Evolutionary conservation across 345 rosid genomes (phyloP), one percentile per base, ranked within the genome.

Genomic region (Populus tremula): DNA sequence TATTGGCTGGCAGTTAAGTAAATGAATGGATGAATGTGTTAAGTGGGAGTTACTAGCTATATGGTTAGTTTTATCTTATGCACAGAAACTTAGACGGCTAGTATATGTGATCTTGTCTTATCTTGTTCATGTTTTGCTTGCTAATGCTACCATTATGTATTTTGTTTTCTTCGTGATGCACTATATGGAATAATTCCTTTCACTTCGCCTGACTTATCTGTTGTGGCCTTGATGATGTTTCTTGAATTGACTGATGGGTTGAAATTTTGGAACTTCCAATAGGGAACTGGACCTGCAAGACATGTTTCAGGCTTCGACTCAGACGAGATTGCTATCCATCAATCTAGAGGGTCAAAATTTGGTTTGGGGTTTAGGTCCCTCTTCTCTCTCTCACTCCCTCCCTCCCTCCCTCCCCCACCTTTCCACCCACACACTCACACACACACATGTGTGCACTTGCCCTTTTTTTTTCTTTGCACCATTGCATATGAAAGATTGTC

Each of bases 241-340:
- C 31, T 81, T 73, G 71, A 82, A 50, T 63, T 79, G 47, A 71
- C 76, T 78, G 18, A 39, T 54, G 77, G 69, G 14, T 65, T 61
- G 45, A 53, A 41, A 53, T 27, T 47, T 81, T 78, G 74, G 64
- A 74, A 84, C 53, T 85, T 83, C 70, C 43, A 69, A 79, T 68
- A 83, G 71, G 68, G 47, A 0, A 31, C 56, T 45, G 80, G 75
- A 10, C 64, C 66, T 66, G 63, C 73, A 53, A 81, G 80, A 72
- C 76, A 63, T 39, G 9, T 74, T 45, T 59, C 63, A 27, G 75
- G 80, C 21, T 72, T 67, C 67, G 83, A 81, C 5, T 67, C 70
- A 21, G 83, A 81, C 53, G 83, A 74, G 5, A 25, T 81, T 43
- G 21, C 77, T 27, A 35, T 29, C 73, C 83, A 81, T 67, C 83